Evolutionary conservation across 2,329 filamentous ascomycete genomes (phyloP), one percentile per base, ranked within the genome.

Genomic region (Phialocephala subalpina): DNA sequence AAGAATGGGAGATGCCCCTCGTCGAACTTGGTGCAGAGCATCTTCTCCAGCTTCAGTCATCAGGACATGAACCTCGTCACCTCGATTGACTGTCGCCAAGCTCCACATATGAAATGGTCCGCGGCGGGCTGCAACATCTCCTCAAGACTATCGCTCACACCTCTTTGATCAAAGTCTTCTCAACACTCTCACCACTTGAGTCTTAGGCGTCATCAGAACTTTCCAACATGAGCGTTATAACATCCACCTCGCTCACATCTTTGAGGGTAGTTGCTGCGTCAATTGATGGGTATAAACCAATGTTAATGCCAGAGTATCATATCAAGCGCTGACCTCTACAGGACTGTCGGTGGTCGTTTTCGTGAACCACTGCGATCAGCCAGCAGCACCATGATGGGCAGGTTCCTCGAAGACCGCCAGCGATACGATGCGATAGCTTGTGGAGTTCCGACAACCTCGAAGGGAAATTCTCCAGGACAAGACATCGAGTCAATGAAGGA

Each of bases 361-460:
- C 53, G 29, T 12, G 20, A 53, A 3, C 47, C 47, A 25, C 47
- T 53, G 6, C 27, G n/a, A 56, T 38, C 57, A 11, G 22, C 18
- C 4, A 35, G 29, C 14, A 35, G 57, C 40, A 33, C 38, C n/a
- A 33, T 59, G 38, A 42, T 59, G 38, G 16, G 57, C 40, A 42
- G 57, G 7, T 59, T 47, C 25, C 40, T 59, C 57, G 40, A 42
- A 20, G 57, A 59, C 45, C 57, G 27, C 25, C 57, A 59, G 18
- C 57, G 57, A 4, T 36, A 59, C 25, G 57, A 59, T n/a, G 45
- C 29, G 12, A 20, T 59, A 1, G 16, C 57, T n/a, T 59, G 38
- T 33, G 57, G 57, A 22, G 45, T 47, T 33, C 14, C 57, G 3
- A 59, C 57, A 22, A 35, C 33, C 20, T 47, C 27, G 18, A 47